Conservation (phyloP, 1,139 yeast genomes). For the Pichia sp. region DNA sequence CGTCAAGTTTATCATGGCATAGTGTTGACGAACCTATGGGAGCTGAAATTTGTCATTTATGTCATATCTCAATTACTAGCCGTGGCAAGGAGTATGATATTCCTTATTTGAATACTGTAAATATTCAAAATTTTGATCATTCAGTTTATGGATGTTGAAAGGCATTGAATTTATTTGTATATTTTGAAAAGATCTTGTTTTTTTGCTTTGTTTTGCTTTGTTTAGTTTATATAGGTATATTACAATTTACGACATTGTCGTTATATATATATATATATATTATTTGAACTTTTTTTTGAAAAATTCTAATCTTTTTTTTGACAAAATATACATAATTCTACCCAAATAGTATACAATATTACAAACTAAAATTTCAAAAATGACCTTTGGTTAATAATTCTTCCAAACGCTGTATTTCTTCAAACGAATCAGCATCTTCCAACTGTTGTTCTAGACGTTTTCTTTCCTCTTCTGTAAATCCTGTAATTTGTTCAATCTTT, state of each 20-base stretch:
- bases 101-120: slow-evolving; percentile 20
- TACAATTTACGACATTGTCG: too few relatives aligned
- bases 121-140: slow-evolving; percentile 5
- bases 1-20: slow-evolving; percentile 24
- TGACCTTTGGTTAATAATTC: slow-evolving; percentile 35
- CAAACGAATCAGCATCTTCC: slow-evolving; percentile 57
- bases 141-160: slow-evolving; percentile 6
- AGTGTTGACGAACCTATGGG: slow-evolving; percentile 16
- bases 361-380: slow-evolving; percentile 5
- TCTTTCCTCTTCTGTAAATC: slow-evolving; percentile 50
- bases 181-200: too few relatives aligned
- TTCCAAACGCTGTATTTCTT: slow-evolving; percentile 71
- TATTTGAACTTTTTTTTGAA: too few relatives aligned
- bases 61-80: slow-evolving; percentile 16
- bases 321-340: too few relatives aligned
- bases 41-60: slow-evolving; percentile 24
- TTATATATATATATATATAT: too few relatives aligned
- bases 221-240: too few relatives aligned
- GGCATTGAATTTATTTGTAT: not conserved
- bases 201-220: too few relatives aligned
- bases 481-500: too few relatives aligned
- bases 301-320: too few relatives aligned
- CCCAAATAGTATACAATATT: too few relatives aligned
- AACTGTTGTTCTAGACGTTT: slow-evolving; percentile 46
- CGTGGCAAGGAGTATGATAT: slow-evolving; percentile 7